These are phyloP conservation scores for Torulaspora microellipsoides DNA, from an alignment of 805 yeast species.

Conservation along the genomic window DNA sequence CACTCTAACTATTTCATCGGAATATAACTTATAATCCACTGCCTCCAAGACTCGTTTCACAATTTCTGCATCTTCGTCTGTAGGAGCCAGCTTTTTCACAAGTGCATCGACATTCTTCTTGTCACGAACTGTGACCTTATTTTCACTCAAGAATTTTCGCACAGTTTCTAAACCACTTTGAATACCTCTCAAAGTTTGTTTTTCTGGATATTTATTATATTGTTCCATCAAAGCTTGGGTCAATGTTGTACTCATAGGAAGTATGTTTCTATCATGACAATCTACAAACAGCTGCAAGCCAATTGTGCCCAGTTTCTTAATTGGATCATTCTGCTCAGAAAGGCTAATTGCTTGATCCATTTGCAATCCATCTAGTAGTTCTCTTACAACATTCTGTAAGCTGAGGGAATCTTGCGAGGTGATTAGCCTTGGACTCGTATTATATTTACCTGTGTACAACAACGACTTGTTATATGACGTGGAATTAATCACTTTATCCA, in stretches of 20 bases:
- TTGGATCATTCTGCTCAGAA: conserved; percentile 5
- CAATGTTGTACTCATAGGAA: conserved; percentile 21
- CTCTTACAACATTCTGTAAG: conserved; percentile 19
- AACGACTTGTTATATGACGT: conserved; percentile 22
- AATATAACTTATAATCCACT: conserved; percentile 25
- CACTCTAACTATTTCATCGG: conserved; percentile 31
- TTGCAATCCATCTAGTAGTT: conserved; percentile 21
- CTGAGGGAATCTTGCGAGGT: conserved; percentile 20
- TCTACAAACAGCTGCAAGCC: conserved; percentile 27
- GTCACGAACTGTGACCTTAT: conserved; percentile 14
- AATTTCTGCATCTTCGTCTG: conserved; percentile 15
- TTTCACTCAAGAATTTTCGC: conserved; percentile 13
- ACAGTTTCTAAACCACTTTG: conserved; percentile 12
- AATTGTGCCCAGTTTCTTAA: conserved; percentile 22
- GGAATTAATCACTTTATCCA: conserved; percentile 22
- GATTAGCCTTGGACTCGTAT: conserved; percentile 20
- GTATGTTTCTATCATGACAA: conserved; percentile 18
- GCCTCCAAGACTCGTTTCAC: conserved; percentile 19
- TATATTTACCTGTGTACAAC: conserved; percentile 25
- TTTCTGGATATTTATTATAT: conserved; percentile 17
- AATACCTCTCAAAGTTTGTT: conserved; percentile 18
- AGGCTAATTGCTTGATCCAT: conserved; percentile 14
- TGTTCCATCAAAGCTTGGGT: conserved; percentile 15
- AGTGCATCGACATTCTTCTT: conserved; percentile 18
- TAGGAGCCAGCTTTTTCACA: conserved; percentile 12